Conservation (phyloP, 192 early-diverging fungal genomes). For the Gorgonomyces haynaldii region DNA sequence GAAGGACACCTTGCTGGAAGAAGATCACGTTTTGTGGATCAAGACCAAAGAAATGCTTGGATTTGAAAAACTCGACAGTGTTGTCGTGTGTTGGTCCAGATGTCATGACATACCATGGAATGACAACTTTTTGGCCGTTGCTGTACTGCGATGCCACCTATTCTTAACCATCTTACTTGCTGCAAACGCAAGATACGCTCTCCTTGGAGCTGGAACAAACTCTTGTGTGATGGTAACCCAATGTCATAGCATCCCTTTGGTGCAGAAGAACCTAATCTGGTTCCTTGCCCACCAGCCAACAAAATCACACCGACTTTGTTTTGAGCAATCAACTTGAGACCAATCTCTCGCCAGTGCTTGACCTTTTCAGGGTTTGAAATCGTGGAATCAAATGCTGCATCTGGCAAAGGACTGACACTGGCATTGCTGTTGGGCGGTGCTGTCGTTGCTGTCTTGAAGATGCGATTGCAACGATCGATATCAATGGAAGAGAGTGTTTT, state of each 20-base stretch:
- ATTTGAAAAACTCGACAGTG: constrained; percentile 67
- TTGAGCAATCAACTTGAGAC: constrained; percentile 66
- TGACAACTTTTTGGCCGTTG: constrained; percentile 42
- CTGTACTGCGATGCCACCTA: constrained; percentile 7
- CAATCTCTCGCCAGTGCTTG: constrained; percentile 57
- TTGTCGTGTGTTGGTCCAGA: constrained; percentile 80
- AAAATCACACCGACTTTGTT: constrained; percentile 91
- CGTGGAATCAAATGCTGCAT: constrained; percentile 31
- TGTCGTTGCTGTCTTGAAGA: constrained; percentile 64
- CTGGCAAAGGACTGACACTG: constrained; percentile 59
- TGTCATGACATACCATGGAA: constrained; percentile 99
- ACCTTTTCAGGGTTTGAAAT: constrained; percentile 31
- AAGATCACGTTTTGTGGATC: constrained; percentile 74
- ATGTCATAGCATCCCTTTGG: constrained; percentile 84
- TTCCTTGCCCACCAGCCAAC: constrained; percentile 60
- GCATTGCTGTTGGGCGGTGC: constrained; percentile 23
- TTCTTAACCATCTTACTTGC: constrained; percentile 26
- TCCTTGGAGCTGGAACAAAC: constrained; percentile 88
- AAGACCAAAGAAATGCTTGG: constrained; percentile 82
- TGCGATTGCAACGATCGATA: constrained; percentile 66
- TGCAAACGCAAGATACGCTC: constrained; percentile 84
- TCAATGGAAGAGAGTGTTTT: no score
- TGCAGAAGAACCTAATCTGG: constrained; percentile 9
- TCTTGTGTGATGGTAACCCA: constrained; percentile 72
- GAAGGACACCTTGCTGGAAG: constrained; percentile 93